Evolutionary conservation across 257 asterid species (phyloP).

Genomic region (Henckelia pumila): DNA sequence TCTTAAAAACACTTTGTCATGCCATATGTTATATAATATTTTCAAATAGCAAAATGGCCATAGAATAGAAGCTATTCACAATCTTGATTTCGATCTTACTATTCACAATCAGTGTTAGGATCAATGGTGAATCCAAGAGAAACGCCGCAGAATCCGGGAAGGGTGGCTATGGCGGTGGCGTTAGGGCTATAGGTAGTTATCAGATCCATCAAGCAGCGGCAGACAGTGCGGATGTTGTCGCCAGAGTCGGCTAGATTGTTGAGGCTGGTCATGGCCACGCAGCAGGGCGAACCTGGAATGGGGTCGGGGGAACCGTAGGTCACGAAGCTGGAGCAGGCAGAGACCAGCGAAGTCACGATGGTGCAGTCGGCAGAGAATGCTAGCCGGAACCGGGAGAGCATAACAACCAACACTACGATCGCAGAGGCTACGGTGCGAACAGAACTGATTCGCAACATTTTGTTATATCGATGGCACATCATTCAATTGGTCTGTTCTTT

Average conservation of each 20-base stretch:
- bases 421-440: not conserved
- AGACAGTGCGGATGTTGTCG: slow-evolving; percentile 53
- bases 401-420: slow-evolving; percentile 22
- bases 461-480: not conserved
- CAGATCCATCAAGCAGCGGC: slow-evolving; percentile 74
- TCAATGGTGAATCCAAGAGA: slow-evolving; percentile 82
- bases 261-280: slow-evolving; percentile 68
- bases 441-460: slow-evolving; percentile 2
- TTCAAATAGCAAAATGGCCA: too few relatives aligned
- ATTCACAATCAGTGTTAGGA: slow-evolving; percentile 81
- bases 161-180: slow-evolving; percentile 83
- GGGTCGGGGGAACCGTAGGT: slow-evolving; percentile 69
- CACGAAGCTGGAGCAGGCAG: slow-evolving; percentile 72
- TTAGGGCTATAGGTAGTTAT: slow-evolving; percentile 47
- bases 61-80: not conserved
- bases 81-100: slow-evolving; percentile 31
- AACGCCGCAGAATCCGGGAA: slow-evolving; percentile 92
- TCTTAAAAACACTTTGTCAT: too few relatives aligned
- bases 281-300: slow-evolving; percentile 72
- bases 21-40: too few relatives aligned
- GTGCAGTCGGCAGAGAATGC: slow-evolving; percentile 43
- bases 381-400: not conserved
- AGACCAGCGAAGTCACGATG: slow-evolving; percentile 60
- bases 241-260: slow-evolving; percentile 41
- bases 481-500: not conserved